Evolutionary conservation across 176 grass and related monocot genomes (phyloP), one percentile per base, ranked within the genome.

Genomic region (Pharus latifolius): DNA sequence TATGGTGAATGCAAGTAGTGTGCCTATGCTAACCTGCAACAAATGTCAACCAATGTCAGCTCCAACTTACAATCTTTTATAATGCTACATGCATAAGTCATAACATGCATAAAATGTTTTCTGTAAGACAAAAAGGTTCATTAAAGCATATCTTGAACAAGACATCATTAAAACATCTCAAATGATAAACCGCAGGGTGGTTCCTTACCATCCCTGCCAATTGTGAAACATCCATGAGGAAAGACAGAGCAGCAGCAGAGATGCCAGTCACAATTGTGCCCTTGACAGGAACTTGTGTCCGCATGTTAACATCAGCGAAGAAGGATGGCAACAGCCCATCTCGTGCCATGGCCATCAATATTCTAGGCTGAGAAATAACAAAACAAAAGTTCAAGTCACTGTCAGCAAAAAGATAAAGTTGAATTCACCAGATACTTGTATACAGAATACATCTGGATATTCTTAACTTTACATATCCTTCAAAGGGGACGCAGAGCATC

Each of bases 161-260:
- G 53, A 60, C 17, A 15, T 13, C 16, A 49, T 56, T 4, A 29
- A 63, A 7, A 11, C n/a, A 23, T 50, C 6, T 18, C 20, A 51
- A 60, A 60, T 49, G 17, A 29, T 1, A 76, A 7, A 30, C 42
- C 50, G 45, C 43, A 32, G 9, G 35, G 24, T 41, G 35, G 2
- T 57, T 67, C 35, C 59, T 67, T 79, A 96, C 91, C 91, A 96
- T 96, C 67, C 91, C 91, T 42, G 87, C 91, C 63, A 96, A 82
- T 53, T 96, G 87, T 2, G 91, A 96, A 69, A 95, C 91, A 82
- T 95, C 91, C 91, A 90, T 90, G 49, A 90, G 84, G 67, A 95
- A 96, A 37, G 91, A 49, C 29, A 96, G 77, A 70, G 49, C 20
- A 44, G 91, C 91, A 5, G 91, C 91, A 4, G 72, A 84, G 61